Evolutionary conservation across 2,329 filamentous ascomycete genomes (phyloP).

Genomic region (Macrophomina tecta): DNA sequence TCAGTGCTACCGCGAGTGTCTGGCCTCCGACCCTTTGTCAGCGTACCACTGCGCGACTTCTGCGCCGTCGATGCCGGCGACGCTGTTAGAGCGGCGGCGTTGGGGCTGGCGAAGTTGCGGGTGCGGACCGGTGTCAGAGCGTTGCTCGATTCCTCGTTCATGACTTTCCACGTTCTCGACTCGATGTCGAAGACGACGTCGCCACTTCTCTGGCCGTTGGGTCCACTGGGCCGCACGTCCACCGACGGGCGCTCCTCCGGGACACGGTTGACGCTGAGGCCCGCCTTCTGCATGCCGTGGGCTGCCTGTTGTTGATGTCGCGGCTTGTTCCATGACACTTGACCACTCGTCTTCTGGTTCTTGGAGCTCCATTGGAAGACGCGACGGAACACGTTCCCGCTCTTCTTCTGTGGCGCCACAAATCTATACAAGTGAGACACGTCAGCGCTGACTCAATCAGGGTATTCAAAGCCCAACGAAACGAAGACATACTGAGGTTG

Average conservation of each 20-base stretch:
- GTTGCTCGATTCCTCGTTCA: not conserved
- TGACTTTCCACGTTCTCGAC: conserved; percentile 15
- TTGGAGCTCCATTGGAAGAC: conserved; percentile 26
- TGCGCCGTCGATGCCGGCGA: conserved; percentile 16
- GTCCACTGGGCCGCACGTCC: conserved; percentile 4
- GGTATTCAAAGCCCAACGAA: not conserved
- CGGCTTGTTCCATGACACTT: conserved; percentile 20
- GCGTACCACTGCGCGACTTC: conserved; percentile 11
- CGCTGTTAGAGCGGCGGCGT: conserved; percentile 3
- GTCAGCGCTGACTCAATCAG: not conserved
- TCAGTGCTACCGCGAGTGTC: not conserved
- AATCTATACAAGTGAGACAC: not conserved
- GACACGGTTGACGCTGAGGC: conserved; percentile 4
- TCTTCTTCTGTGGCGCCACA: conserved; percentile 6
- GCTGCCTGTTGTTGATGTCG: conserved; percentile 5
- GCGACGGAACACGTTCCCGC: conserved; percentile 22
- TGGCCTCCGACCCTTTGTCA: conserved; percentile 12
- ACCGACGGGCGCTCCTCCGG: not conserved
- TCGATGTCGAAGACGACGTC: conserved; percentile 20
- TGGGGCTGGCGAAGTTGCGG: conserved; percentile 12
- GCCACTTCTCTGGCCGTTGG: not conserved
- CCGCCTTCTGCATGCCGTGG: not conserved
- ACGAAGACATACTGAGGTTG: conserved; percentile 18
- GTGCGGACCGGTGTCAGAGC: conserved; percentile 12
- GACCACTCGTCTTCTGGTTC: conserved; percentile 13